Conservation (phyloP, 2,329 filamentous ascomycete species). For the Sporothrix curviconia region DNA sequence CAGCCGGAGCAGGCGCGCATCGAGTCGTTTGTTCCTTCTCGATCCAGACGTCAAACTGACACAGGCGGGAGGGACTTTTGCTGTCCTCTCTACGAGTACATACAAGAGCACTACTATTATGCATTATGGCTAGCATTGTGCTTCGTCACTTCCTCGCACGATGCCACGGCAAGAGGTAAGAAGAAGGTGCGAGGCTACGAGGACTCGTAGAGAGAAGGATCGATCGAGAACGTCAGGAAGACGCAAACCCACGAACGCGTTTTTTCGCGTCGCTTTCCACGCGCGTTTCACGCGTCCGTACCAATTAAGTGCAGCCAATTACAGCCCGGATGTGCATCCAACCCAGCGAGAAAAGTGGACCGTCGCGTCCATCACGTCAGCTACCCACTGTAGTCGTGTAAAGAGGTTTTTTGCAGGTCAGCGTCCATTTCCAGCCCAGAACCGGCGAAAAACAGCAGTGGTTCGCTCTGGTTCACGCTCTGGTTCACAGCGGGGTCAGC, state of each 20-base stretch:
- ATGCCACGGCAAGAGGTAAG: background rate
- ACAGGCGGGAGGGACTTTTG: background rate
- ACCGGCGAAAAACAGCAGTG: no score
- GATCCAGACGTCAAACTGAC: background rate
- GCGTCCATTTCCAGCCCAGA: background rate
- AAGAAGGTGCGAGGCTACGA: background rate
- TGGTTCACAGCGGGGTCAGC: no score
- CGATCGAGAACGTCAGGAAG: background rate
- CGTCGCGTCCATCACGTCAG: background rate
- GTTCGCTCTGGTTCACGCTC: no score
- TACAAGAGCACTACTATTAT: no score
- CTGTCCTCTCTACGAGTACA: background rate
- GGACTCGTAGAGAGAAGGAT: background rate
- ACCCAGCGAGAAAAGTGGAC: background rate
- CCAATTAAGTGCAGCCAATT: background rate
- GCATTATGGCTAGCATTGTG: background rate
- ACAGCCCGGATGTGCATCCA: no score
- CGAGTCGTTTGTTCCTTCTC: background rate
- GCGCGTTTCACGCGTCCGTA: conserved; percentile 3
- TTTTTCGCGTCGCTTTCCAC: conserved; percentile 20
- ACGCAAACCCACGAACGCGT: conserved; percentile 13
- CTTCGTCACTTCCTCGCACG: background rate
- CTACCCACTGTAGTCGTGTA: background rate
- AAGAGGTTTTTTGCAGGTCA: background rate
- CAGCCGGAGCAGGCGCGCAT: background rate